Percentiles rank a stretch among this genome's conserved stretches.
phyloP scores from a whole-genome alignment of 768 basidiomycete species.

The Lactarius trivialis region DNA sequence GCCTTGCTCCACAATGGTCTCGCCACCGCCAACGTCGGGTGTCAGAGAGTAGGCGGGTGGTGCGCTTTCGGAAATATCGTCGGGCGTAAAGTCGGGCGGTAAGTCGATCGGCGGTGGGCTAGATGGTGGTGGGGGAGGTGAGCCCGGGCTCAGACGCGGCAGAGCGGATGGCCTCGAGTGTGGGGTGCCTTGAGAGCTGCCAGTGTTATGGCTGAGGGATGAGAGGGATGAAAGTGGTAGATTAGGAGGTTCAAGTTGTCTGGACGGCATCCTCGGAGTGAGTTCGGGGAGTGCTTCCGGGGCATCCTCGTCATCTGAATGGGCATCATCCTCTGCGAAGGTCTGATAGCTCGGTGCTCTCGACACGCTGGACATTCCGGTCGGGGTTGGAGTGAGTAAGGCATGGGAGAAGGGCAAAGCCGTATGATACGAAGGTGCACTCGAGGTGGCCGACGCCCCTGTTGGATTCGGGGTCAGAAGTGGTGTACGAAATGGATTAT shows the following conservation, averaged over 20 bases:
- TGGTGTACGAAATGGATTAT: conserved; percentile 18
- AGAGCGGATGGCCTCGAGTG: not conserved
- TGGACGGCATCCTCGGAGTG: not conserved
- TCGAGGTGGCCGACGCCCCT: conserved; percentile 5
- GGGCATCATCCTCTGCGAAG: not conserved
- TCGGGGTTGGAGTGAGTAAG: not conserved
- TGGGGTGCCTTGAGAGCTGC: not conserved
- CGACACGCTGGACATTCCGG: not conserved
- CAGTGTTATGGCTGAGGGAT: not conserved
- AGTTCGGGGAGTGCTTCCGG: conserved; percentile 13
- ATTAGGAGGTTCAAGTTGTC: not conserved
- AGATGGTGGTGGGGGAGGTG: not conserved
- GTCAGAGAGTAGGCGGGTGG: conserved; percentile 67
- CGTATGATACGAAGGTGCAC: not conserved
- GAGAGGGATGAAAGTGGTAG: too few relatives aligned
- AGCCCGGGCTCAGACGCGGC: not conserved
- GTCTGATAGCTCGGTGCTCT: conserved; percentile 2
- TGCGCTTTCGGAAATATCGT: conserved; percentile 41
- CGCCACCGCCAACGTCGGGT: conserved; percentile 49
- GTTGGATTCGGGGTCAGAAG: conserved; percentile 9
- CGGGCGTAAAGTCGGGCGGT: not conserved
- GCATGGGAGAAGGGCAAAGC: not conserved
- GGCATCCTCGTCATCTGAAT: not conserved
- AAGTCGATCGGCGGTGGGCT: not conserved
- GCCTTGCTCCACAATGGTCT: conserved; percentile 55